A percentile compares a stretch with the other conserved stretches of the same genome.
Conservation (phyloP, 306 rosid genomes). For the Delonix regia region DNA sequence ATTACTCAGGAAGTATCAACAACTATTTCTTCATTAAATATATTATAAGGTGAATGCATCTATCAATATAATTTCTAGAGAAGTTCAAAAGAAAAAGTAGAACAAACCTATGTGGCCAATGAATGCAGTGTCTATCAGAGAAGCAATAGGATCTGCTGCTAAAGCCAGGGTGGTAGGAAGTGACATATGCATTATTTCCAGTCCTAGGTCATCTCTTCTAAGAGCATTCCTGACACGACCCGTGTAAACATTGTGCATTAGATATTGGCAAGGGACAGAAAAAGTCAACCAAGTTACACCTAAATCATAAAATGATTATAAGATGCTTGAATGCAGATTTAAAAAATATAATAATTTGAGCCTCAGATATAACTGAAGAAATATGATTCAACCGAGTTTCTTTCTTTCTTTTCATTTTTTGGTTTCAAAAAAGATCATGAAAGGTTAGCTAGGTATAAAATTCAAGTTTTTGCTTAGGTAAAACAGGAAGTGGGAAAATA, state of each 20-base stretch:
- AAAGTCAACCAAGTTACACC: constrained; percentile 9
- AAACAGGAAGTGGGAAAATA: background rate
- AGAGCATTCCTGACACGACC: constrained; percentile 37
- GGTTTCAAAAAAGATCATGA: background rate
- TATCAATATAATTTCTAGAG: background rate
- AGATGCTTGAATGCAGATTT: too few species aligned
- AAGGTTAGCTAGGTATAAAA: background rate
- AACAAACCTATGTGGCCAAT: constrained; percentile 51
- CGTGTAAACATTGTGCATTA: background rate
- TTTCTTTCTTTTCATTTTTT: too few species aligned
- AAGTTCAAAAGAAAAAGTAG: background rate
- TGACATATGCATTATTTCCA: constrained; percentile 46
- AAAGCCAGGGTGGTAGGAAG: constrained; percentile 50
- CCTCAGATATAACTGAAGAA: background rate
- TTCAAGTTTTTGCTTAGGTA: background rate
- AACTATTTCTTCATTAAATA: background rate
- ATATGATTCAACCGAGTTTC: background rate
- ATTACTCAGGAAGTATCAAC: background rate
- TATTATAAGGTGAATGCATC: background rate
- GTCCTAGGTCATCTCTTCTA: constrained; percentile 39
- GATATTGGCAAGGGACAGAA: background rate
- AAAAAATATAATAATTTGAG: background rate
- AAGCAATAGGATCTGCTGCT: constrained; percentile 59
- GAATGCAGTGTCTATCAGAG: constrained; percentile 51
- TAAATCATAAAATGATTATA: background rate